phyloP scores from a whole-genome alignment of 2,329 filamentous ascomycete species.

The Diaporthe vexans region DNA sequence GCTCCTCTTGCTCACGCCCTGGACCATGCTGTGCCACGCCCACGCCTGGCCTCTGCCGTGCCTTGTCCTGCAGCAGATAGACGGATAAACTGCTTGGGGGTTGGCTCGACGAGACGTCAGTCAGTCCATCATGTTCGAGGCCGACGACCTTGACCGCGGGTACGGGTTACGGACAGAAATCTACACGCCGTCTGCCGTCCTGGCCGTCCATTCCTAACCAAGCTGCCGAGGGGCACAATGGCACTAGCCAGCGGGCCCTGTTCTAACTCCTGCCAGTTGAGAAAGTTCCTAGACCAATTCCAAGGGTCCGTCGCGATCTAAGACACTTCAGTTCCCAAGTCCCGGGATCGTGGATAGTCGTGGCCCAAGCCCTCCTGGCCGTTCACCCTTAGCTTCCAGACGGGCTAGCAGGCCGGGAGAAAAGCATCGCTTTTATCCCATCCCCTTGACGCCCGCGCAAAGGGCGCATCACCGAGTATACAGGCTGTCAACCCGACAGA shows the following conservation, averaged over 20 bases:
- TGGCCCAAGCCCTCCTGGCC: not conserved
- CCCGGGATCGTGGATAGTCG: slow-evolving; percentile 9
- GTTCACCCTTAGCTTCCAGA: not conserved
- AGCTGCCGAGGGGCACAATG: not conserved
- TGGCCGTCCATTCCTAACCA: not conserved
- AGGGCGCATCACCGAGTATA: not conserved
- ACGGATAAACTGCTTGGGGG: slow-evolving; percentile 1
- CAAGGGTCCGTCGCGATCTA: slow-evolving; percentile 20
- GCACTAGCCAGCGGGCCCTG: slow-evolving; percentile 10
- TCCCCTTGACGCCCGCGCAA: not conserved
- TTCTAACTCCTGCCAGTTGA: not conserved
- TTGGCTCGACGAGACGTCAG: slow-evolving; percentile 6
- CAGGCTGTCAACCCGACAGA: slow-evolving; percentile 29
- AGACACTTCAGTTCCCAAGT: slow-evolving; percentile 6
- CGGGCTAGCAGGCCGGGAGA: slow-evolving; percentile 21
- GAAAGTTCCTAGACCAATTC: no score
- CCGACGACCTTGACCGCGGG: not conserved
- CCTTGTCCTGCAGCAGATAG: slow-evolving; percentile 31
- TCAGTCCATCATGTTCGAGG: not conserved
- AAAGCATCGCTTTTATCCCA: slow-evolving; percentile 3
- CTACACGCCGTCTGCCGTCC: not conserved
- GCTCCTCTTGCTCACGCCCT: not conserved
- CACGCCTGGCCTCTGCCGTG: not conserved
- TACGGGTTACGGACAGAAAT: not conserved
- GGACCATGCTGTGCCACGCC: slow-evolving; percentile 6